Conservation (phyloP, 2,329 filamentous ascomycete species). For the Hypomyces rosellus region DNA sequence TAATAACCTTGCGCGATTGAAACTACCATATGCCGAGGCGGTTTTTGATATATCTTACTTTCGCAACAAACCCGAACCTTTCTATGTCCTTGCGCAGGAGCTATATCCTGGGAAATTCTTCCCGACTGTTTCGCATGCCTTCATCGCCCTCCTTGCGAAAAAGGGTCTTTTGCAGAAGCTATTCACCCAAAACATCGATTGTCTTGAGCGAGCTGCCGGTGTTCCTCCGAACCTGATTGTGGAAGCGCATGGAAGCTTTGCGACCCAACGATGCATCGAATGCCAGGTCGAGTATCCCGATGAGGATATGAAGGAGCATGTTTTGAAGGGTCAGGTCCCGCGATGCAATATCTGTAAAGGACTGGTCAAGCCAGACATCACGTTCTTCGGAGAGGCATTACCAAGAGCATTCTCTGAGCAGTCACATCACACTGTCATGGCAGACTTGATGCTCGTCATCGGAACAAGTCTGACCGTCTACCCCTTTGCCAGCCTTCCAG, state of each 20-base stretch:
- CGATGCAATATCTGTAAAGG: slow-evolving; percentile 66
- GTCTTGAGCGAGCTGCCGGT: slow-evolving; percentile 80
- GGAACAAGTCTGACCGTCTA: slow-evolving; percentile 84
- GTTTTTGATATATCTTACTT: slow-evolving; percentile 95
- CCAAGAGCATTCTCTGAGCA: slow-evolving; percentile 31
- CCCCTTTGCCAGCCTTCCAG: slow-evolving; percentile 79
- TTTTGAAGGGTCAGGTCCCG: slow-evolving; percentile 63
- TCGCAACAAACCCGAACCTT: slow-evolving; percentile 73
- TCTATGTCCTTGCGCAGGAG: slow-evolving; percentile 88
- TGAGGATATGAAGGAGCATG: slow-evolving; percentile 64
- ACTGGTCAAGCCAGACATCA: slow-evolving; percentile 87
- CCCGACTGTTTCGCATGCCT: slow-evolving; percentile 85
- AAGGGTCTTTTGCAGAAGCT: slow-evolving; percentile 76
- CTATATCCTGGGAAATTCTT: slow-evolving; percentile 85
- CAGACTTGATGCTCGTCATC: slow-evolving; percentile 77
- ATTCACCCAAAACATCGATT: slow-evolving; percentile 98
- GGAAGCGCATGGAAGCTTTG: slow-evolving; percentile 94
- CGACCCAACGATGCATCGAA: slow-evolving; percentile 83
- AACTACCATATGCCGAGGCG: slow-evolving; percentile 83
- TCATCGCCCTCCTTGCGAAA: slow-evolving; percentile 73
- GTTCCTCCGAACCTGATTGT: slow-evolving; percentile 76
- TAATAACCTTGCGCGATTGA: slow-evolving; percentile 77
- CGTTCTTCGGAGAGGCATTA: slow-evolving; percentile 80
- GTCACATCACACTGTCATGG: slow-evolving; percentile 45
- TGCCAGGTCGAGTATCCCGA: slow-evolving; percentile 69